A percentile compares a stretch with the other conserved stretches of the same genome.
phyloP scores from a whole-genome alignment of 2,329 filamentous ascomycete species.

The Cytospora piceicola region DNA sequence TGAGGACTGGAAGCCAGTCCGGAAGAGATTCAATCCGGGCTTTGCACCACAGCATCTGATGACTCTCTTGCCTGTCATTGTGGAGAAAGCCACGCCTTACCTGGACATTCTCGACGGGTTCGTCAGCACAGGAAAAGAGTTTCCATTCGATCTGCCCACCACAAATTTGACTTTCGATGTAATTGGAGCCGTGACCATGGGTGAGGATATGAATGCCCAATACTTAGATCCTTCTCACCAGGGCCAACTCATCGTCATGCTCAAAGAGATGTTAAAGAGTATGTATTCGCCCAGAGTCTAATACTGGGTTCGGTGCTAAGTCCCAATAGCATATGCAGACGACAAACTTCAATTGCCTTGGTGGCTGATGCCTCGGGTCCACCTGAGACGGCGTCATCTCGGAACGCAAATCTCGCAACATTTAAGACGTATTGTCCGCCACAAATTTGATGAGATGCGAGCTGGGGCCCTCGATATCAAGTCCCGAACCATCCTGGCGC shows the following conservation, averaged over 20 bases:
- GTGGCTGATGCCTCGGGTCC: constrained; percentile 32
- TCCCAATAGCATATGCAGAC: neutral
- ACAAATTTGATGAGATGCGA: constrained; percentile 1
- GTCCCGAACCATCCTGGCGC: constrained; percentile 39
- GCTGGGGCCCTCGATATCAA: neutral
- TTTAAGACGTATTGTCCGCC: neutral
- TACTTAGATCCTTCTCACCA: neutral
- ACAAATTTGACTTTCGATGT: constrained; percentile 45
- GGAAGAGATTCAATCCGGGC: constrained; percentile 44
- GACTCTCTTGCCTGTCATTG: constrained; percentile 41
- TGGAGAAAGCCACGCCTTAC: constrained; percentile 41
- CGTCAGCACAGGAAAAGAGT: constrained; percentile 35
- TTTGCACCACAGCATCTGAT: constrained; percentile 45
- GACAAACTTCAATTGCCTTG: constrained; percentile 29
- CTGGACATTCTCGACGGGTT: constrained; percentile 38
- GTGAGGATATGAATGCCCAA: neutral
- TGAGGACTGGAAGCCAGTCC: constrained; percentile 39
- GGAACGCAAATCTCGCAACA: constrained; percentile 1
- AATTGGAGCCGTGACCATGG: constrained; percentile 32
- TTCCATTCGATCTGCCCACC: constrained; percentile 36
- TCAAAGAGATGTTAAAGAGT: constrained; percentile 7
- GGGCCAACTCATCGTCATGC: neutral
- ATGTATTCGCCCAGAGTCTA: neutral
- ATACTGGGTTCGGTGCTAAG: neutral
- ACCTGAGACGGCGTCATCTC: constrained; percentile 24